Evolutionary conservation across 2,329 filamentous ascomycete species (phyloP).

Genomic region (Graphilbum sp.): DNA sequence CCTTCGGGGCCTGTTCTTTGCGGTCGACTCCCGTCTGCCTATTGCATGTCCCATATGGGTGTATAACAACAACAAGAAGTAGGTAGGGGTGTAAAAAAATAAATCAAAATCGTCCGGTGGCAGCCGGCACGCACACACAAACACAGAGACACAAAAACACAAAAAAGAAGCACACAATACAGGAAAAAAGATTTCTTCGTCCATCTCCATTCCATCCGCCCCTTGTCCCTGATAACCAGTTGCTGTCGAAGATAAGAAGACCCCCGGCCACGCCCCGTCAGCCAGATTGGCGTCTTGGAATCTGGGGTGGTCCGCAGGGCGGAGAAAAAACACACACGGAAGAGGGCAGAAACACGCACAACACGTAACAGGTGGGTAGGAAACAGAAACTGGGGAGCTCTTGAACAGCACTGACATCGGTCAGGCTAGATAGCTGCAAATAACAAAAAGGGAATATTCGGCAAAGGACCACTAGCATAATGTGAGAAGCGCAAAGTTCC

Average conservation of each 20-base stretch:
- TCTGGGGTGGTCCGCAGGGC: neutral
- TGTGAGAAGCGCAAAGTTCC: too few species aligned
- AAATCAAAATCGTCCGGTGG: too few species aligned
- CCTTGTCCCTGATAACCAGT: neutral
- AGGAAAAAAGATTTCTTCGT: neutral
- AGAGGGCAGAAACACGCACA: neutral
- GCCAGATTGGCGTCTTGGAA: neutral
- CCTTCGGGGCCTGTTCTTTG: too few species aligned
- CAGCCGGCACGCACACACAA: neutral
- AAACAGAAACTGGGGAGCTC: neutral
- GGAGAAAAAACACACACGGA: neutral
- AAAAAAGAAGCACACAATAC: neutral
- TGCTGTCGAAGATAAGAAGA: neutral
- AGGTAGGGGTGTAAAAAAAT: too few species aligned
- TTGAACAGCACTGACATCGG: neutral
- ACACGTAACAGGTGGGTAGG: neutral
- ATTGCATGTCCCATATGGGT: too few species aligned
- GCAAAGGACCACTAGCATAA: too few species aligned
- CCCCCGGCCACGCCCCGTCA: neutral
- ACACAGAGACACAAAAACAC: neutral
- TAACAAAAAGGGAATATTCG: neutral
- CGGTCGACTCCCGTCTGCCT: too few species aligned
- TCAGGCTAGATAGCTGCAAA: neutral
- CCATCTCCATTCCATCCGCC: neutral
- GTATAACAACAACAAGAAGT: too few species aligned